Evolutionary conservation across 176 grass and related monocot genomes (phyloP).

Genomic region (Musa itinerans): DNA sequence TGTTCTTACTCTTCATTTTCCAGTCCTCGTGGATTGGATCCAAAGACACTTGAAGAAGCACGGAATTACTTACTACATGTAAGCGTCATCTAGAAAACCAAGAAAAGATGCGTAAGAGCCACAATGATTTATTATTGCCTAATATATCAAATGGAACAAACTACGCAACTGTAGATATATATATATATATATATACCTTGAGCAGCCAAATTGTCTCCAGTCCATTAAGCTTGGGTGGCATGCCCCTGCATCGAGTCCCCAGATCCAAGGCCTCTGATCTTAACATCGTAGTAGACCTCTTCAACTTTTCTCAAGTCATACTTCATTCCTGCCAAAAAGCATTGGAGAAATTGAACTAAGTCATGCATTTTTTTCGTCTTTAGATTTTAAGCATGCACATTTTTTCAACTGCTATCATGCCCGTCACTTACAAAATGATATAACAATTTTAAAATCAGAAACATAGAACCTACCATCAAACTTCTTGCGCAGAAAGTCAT

Average conservation of each 20-base stretch:
- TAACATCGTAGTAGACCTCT: conserved; percentile 95
- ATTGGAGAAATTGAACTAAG: neutral
- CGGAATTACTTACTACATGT: too few species aligned
- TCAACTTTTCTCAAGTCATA: conserved; percentile 94
- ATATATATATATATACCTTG: neutral
- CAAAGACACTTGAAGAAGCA: too few species aligned
- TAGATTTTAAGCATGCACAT: neutral
- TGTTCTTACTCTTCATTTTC: too few species aligned
- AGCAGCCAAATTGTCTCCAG: neutral
- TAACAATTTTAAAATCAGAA: neutral
- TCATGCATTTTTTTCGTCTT: neutral
- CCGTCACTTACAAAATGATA: neutral
- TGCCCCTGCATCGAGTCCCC: conserved; percentile 25
- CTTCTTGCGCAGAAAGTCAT: conserved; percentile 94
- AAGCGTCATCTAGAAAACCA: too few species aligned
- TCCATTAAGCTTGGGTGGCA: conserved; percentile 11
- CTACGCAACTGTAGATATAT: too few species aligned
- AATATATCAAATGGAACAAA: too few species aligned
- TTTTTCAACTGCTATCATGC: too few species aligned
- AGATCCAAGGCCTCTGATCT: conserved; percentile 71
- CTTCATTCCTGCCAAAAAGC: conserved; percentile 66
- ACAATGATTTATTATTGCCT: too few species aligned
- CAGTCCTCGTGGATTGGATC: too few species aligned
- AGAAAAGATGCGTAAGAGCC: too few species aligned
- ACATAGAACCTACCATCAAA: conserved; percentile 58